Percentiles rank a stretch among this genome's conserved stretches.
phyloP scores from a whole-genome alignment of 345 rosid species.

The Citrus inodora region DNA sequence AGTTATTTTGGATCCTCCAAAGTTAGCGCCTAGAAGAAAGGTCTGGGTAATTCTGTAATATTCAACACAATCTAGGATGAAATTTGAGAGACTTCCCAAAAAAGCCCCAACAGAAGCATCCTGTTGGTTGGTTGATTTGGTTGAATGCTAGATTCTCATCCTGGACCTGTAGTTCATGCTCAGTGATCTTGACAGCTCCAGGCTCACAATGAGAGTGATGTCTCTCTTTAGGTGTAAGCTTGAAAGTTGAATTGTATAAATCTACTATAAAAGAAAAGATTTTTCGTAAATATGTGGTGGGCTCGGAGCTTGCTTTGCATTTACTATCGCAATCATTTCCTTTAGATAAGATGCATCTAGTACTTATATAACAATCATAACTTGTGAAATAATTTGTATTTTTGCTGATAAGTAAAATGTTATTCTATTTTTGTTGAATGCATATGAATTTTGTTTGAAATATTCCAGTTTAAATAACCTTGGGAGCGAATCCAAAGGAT shows the following conservation, averaged over 20 bases:
- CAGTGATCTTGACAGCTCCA: neutral
- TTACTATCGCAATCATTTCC: neutral
- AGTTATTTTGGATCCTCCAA: conserved; percentile 88
- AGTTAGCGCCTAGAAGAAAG: conserved; percentile 79
- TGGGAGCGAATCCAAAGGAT: neutral
- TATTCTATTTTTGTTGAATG: neutral
- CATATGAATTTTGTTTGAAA: neutral
- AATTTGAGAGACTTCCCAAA: neutral
- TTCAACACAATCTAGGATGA: neutral
- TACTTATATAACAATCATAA: neutral
- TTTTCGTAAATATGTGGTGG: neutral
- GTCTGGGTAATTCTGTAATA: conserved; percentile 24
- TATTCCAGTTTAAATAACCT: neutral
- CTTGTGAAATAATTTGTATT: neutral
- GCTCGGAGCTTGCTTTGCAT: neutral
- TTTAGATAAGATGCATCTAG: neutral
- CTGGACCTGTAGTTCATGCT: neutral
- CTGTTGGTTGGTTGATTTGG: neutral
- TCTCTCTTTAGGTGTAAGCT: neutral
- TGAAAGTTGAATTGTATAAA: neutral
- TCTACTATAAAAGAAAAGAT: neutral
- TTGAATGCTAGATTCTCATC: neutral
- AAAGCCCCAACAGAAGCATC: neutral
- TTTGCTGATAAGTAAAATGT: neutral
- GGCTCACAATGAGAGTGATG: neutral